Evolutionary conservation across 495 filamentous ascomycete species (phyloP), one percentile per base, ranked within the genome.

Genomic region (Neurospora sp.): DNA sequence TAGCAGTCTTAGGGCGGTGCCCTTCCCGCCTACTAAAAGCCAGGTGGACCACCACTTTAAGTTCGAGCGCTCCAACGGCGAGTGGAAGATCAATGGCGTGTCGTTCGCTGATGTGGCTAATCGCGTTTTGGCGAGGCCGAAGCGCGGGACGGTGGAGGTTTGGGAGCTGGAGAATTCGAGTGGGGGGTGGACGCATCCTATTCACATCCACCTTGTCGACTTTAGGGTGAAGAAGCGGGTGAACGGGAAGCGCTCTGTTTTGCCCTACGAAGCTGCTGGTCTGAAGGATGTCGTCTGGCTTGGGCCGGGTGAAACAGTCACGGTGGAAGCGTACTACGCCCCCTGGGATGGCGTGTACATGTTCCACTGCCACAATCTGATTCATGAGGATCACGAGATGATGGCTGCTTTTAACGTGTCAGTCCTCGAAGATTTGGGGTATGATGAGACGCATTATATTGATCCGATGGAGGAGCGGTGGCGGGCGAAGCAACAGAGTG

Each of bases 361-460:
- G 86, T 86, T 86, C 75, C 85, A 86, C 72, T 87, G 85, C 81
- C 88, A 89, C 76, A 89, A 89, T 72, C 77, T 88, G 36, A 82
- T 89, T 69, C 88, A 89, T 74, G 88, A 89, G 74, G 88, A 89
- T 74, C 82, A 89, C 76, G 87, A 87, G 72, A 89, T 89, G 88
- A 89, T 89, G 88, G 87, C 82, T 1, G 88, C 87, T 17, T 89
- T 89, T 77, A 89, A 89, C 73, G 83, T 88, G 42, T 84, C 85
- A 8, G 79, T 74, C n/a, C 78, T 87, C 9, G 70, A 76, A 2
- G 80, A 85, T 74, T 82, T 84, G 45, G 85, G 85, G 10, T 88
- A 88, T 76, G 77, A 78, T 8, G 83, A 87, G 75, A 84, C 79
- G 0, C 80, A 78, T 39, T 85, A 83, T 74, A 45, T 74, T 6